A percentile compares a stretch with the other conserved stretches of the same genome.
These are phyloP conservation scores for Lantana camara DNA, from an alignment of 257 asterid species.

Conservation along the genomic window DNA sequence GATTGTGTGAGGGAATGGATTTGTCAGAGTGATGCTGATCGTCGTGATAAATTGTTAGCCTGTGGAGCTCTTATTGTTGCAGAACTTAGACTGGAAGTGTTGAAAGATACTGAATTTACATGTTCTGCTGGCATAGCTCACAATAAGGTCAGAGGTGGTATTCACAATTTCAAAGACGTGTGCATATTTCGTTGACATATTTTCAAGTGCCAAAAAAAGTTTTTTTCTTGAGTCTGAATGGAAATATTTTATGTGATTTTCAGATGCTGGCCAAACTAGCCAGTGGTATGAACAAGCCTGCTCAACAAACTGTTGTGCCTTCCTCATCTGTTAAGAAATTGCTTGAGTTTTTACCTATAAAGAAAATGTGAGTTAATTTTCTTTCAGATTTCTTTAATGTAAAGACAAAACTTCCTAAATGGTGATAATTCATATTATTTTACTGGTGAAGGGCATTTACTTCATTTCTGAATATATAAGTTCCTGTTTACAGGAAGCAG, in stretches of 20 bases:
- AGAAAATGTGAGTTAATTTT: constrained; percentile 67
- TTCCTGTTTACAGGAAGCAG: constrained; percentile 69
- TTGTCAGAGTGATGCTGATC: constrained; percentile 52
- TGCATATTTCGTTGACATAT: not conserved
- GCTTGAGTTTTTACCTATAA: constrained; percentile 78
- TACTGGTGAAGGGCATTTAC: constrained; percentile 7
- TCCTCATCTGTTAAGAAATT: constrained; percentile 62
- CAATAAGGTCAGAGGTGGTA: constrained; percentile 64
- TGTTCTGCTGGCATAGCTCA: constrained; percentile 99
- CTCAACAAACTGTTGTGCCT: constrained; percentile 94
- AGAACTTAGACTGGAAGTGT: constrained; percentile 79
- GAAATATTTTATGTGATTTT: constrained; percentile 27
- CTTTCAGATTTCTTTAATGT: constrained; percentile 10
- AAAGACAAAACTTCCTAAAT: not conserved
- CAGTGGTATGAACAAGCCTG: constrained; percentile 98
- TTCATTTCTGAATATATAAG: not conserved
- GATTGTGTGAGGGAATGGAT: constrained; percentile 72
- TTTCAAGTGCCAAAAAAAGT: not conserved
- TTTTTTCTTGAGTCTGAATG: constrained; percentile 27
- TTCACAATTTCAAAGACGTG: constrained; percentile 11
- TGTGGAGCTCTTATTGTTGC: constrained; percentile 93
- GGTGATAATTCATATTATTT: not conserved
- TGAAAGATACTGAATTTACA: constrained; percentile 80
- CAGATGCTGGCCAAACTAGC: constrained; percentile 98
- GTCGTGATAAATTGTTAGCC: constrained; percentile 76